A percentile compares a stretch with the other conserved stretches of the same genome.
Conservation (phyloP, 2,329 filamentous ascomycete genomes). For the Sporothrix globosa region DNA sequence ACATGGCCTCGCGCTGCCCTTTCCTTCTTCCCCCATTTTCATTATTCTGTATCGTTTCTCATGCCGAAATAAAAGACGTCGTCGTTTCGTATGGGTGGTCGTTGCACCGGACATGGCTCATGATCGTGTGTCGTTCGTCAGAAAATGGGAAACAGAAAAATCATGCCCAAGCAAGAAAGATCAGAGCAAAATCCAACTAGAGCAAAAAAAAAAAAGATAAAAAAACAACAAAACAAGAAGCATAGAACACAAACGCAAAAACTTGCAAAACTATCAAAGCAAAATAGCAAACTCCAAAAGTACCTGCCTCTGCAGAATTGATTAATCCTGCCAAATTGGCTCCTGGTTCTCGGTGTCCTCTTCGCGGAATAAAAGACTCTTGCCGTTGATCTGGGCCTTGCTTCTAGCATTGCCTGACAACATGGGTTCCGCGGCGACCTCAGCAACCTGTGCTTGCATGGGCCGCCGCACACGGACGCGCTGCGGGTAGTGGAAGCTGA, state of each 20-base stretch:
- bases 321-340: conserved; percentile 28
- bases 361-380: conserved; percentile 10
- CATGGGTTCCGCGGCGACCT: conserved; percentile 17
- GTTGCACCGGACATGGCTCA: neutral
- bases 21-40: neutral
- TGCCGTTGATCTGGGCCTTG: conserved; percentile 10
- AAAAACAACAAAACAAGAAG: neutral
- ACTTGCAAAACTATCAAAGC: neutral
- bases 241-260: neutral
- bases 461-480: conserved; percentile 36
- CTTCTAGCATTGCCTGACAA: neutral
- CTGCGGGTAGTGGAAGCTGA: conserved; percentile 43
- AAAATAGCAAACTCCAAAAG: neutral
- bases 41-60: conserved; percentile 16
- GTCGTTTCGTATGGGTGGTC: neutral
- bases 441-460: conserved; percentile 21
- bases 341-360: conserved; percentile 28
- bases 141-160: neutral
- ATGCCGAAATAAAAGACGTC: neutral
- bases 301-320: neutral
- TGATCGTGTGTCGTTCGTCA: conserved; percentile 25
- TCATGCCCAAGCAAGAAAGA: neutral
- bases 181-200: neutral
- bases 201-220: neutral
- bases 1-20: conserved; percentile 15